These are phyloP conservation scores for Crassisporium funariophilum DNA, from an alignment of 768 basidiomycete species.

Conservation along the genomic window DNA sequence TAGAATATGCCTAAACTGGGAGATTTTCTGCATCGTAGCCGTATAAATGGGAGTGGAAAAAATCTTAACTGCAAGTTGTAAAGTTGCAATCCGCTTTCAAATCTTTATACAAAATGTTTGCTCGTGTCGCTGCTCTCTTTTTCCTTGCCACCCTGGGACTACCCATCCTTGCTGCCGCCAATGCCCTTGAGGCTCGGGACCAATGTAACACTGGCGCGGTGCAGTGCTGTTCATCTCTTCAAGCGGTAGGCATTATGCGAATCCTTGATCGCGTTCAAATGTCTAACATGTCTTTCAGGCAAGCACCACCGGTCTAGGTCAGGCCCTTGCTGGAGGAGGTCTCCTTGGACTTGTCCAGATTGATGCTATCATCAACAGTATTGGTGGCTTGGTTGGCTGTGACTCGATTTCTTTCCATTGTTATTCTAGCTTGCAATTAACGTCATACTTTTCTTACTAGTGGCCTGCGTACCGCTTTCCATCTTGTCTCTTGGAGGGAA, in stretches of 20 bases:
- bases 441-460: constrained; percentile 4
- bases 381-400: constrained; percentile 9
- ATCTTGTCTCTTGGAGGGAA: constrained; percentile 12
- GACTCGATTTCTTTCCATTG: too few species aligned
- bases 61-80: neutral
- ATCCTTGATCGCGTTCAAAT: neutral
- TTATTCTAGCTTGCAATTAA: too few species aligned
- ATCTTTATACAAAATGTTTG: neutral
- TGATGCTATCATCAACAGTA: constrained; percentile 6
- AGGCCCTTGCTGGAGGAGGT: constrained; percentile 12
- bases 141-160: constrained; percentile 6
- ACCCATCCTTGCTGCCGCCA: constrained; percentile 13
- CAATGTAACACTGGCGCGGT: constrained; percentile 12
- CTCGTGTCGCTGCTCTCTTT: constrained; percentile 4
- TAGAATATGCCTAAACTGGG: too few species aligned
- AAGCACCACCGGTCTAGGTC: neutral
- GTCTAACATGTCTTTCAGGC: constrained; percentile 3
- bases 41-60: too few species aligned
- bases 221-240: constrained; percentile 7
- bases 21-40: too few species aligned
- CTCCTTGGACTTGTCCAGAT: constrained; percentile 13
- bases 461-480: constrained; percentile 17
- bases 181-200: too few species aligned
- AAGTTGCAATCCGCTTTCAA: neutral
- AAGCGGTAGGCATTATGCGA: neutral